Evolutionary conservation across 2,329 filamentous ascomycete species (phyloP), one percentile per base, ranked within the genome.

Genomic region (Ascochyta lentis): DNA sequence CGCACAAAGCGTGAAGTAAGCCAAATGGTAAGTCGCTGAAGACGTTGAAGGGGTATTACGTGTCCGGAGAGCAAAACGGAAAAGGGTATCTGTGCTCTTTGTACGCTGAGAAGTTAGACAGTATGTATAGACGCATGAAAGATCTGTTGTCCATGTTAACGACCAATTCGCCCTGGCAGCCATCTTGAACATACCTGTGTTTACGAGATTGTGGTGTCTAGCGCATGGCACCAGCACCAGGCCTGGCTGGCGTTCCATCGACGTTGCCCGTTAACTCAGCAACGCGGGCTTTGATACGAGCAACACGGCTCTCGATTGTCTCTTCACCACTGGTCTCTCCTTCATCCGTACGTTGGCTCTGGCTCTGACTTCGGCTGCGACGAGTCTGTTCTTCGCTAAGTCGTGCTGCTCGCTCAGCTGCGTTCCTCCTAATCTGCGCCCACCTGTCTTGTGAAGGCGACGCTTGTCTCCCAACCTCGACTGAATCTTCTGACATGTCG

Each of bases 351-450:
- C 88, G 86, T 7, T 81, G 68, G 79, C 84, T 77, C 53, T 77
- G 74, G 59, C 78, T 80, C 65, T 85, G 80, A 54, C 78, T 80
- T 63, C 85, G 80, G 39, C 80, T 84, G 40, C 81, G 82, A 35
- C 82, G 82, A 63, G 74, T 77, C 61, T 87, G 84, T 66, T 90
- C 87, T 64, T 92, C 89, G 49, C 84, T 86, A 39, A 85, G 81
- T 58, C 86, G 83, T 49, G 82, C 83, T 33, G 90, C 90, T 56
- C 92, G 85, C 59, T 95, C 89, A 3, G 92, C 92, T 10, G 95
- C 95, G 68, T 97, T 97, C 82, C 93, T 94, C 63, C 93, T 87
- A 64, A 98, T 97, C 76, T 96, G 92, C 0, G 94, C 94, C 95
- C 95, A 99, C 50, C 94, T 88, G 72, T 97, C 93, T 61, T 89